Conservation (phyloP, 805 yeast species). For the Maudiozyma pseudohumilis region DNA sequence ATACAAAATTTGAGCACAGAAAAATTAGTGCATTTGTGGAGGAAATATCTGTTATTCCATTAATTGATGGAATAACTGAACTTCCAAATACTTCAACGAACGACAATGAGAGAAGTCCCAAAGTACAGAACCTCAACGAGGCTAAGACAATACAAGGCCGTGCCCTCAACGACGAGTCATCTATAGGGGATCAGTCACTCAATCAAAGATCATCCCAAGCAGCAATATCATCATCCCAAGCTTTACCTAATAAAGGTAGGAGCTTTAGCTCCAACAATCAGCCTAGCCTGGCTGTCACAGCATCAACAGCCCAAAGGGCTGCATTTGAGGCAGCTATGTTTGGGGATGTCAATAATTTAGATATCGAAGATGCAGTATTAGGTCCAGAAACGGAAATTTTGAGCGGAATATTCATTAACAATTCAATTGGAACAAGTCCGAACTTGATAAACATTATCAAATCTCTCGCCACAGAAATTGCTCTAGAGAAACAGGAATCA, state of each 20-base stretch:
- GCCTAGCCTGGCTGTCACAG: background rate
- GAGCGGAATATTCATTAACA: constrained; percentile 49
- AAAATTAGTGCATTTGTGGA: constrained; percentile 81
- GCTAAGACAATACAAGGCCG: constrained; percentile 1
- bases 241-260: background rate
- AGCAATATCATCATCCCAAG: too few species aligned
- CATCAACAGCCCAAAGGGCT: constrained; percentile 18
- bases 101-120: background rate
- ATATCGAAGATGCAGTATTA: constrained; percentile 41
- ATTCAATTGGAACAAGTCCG: constrained; percentile 48
- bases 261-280: background rate
- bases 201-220: background rate
- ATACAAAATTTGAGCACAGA: constrained; percentile 56
- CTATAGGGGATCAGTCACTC: background rate
- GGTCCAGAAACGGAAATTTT: constrained; percentile 39
- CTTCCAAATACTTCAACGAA: background rate
- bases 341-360: constrained; percentile 43
- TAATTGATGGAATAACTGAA: constrained; percentile 23
- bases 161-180: too few species aligned
- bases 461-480: constrained; percentile 43
- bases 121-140: background rate
- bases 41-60: constrained; percentile 45
- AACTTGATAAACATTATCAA: constrained; percentile 47
- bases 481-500: constrained; percentile 50
- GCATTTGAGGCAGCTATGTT: constrained; percentile 53